Evolutionary conservation across 495 filamentous ascomycete genomes (phyloP).

Genomic region (Aspergillus asperescens): DNA sequence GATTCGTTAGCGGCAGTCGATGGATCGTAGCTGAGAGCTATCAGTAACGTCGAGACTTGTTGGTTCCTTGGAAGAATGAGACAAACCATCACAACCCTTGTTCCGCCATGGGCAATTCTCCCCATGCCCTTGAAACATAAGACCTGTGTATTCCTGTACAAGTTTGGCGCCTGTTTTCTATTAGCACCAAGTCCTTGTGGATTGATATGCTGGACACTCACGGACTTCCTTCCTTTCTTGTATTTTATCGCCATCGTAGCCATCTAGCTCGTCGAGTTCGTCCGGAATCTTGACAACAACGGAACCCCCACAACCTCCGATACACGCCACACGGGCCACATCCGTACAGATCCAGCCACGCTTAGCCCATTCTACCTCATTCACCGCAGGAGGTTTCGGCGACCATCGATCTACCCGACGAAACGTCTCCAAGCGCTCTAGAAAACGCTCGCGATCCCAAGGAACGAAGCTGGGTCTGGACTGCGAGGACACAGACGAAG

Average conservation of each 20-base stretch:
- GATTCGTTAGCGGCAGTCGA: slow-evolving; percentile 53
- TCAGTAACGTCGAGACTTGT: slow-evolving; percentile 15
- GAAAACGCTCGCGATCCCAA: slow-evolving; percentile 76
- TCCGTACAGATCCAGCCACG: slow-evolving; percentile 84
- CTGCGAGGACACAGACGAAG: slow-evolving; percentile 21
- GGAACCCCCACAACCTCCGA: slow-evolving; percentile 72
- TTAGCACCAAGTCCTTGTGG: slow-evolving; percentile 7
- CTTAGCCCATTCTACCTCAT: slow-evolving; percentile 93
- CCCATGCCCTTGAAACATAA: slow-evolving; percentile 72
- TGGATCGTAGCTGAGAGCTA: slow-evolving; percentile 42
- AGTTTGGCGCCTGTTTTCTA: slow-evolving; percentile 45
- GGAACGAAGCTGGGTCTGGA: slow-evolving; percentile 65
- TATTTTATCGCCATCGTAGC: slow-evolving; percentile 49
- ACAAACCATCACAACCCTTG: slow-evolving; percentile 74
- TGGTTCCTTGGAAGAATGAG: not conserved
- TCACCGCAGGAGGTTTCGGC: slow-evolving; percentile 67
- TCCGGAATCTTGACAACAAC: slow-evolving; percentile 75
- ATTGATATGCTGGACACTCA: slow-evolving; percentile 23
- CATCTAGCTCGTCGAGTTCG: slow-evolving; percentile 47
- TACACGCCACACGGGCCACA: slow-evolving; percentile 75
- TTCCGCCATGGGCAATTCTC: slow-evolving; percentile 82
- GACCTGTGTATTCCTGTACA: slow-evolving; percentile 67
- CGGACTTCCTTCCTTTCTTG: slow-evolving; percentile 59
- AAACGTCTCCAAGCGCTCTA: slow-evolving; percentile 79
- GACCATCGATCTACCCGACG: slow-evolving; percentile 85